These are phyloP conservation scores for Pilaira anomala DNA, from an alignment of 192 early-diverging fungal species.

Conservation along the genomic window DNA sequence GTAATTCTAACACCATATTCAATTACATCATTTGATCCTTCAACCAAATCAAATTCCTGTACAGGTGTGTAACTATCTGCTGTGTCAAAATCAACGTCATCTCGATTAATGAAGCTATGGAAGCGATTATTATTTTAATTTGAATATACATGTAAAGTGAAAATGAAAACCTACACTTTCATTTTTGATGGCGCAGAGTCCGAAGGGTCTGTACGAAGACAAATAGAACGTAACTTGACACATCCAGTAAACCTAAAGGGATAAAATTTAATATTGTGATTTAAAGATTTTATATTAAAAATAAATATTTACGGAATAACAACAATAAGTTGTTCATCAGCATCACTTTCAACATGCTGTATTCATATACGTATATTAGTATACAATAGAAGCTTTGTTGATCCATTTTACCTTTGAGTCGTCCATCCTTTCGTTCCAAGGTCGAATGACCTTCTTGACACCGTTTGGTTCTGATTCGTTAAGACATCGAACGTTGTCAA, in stretches of 20 bases:
- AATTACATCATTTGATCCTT: conserved; percentile 48
- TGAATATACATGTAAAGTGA: not conserved
- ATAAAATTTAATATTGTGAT: not conserved
- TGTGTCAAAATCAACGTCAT: conserved; percentile 88
- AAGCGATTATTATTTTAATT: not conserved
- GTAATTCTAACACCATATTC: conserved; percentile 66
- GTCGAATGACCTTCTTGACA: conserved; percentile 77
- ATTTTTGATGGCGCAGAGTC: conserved; percentile 63
- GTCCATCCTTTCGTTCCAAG: conserved; percentile 80
- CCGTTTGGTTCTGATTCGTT: conserved; percentile 70
- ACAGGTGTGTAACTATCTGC: conserved; percentile 64
- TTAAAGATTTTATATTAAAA: not conserved
- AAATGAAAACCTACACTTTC: conserved; percentile 59
- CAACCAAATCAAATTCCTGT: conserved; percentile 82
- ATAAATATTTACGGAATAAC: conserved; percentile 69
- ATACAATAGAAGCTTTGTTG: not conserved
- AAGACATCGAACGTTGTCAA: conserved; percentile 73
- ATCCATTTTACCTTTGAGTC: conserved; percentile 48
- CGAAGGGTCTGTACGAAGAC: conserved; percentile 62
- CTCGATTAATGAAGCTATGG: conserved; percentile 79
- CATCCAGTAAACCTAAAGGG: conserved; percentile 74
- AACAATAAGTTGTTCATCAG: conserved; percentile 89
- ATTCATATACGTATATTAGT: not conserved
- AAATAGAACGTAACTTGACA: conserved; percentile 89
- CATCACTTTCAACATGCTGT: conserved; percentile 73